These are phyloP conservation scores for Eragrostis nindensis DNA, from an alignment of 176 grass and related monocot genomes.

Conservation along the genomic window DNA sequence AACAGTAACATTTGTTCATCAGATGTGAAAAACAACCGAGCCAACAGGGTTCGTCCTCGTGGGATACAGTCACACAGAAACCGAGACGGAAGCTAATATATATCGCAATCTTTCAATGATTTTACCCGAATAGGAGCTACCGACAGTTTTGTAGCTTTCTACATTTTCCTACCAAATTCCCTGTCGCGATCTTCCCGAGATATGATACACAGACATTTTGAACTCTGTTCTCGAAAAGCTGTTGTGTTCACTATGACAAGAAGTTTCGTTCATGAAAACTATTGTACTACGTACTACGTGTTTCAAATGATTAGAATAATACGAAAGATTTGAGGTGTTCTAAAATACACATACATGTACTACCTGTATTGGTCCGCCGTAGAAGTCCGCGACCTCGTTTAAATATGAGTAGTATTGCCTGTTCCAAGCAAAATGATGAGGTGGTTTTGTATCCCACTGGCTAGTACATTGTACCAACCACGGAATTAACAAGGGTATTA, in stretches of 20 bases:
- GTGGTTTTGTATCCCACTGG: neutral
- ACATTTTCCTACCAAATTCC: neutral
- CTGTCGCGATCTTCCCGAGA: neutral
- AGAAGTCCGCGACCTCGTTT: slow-evolving; percentile 6
- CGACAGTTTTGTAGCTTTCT: slow-evolving; percentile 10
- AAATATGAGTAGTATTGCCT: slow-evolving; percentile 34
- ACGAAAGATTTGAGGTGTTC: neutral
- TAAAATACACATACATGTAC: neutral
- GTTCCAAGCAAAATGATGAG: slow-evolving; percentile 20
- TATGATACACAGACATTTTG: slow-evolving; percentile 1
- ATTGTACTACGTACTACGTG: neutral
- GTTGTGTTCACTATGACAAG: neutral
- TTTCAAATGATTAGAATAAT: slow-evolving; percentile 25
- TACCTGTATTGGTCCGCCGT: neutral
- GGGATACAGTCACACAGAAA: too few species aligned
- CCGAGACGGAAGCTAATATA: too few species aligned
- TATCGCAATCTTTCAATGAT: neutral
- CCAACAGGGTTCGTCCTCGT: neutral
- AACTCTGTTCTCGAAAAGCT: neutral
- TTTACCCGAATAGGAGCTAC: slow-evolving; percentile 14
- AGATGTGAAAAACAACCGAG: neutral
- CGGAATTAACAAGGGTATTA: slow-evolving; percentile 9
- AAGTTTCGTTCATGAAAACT: slow-evolving; percentile 19
- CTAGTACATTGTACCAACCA: slow-evolving; percentile 35
- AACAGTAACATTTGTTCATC: neutral